Evolutionary conservation across 495 filamentous ascomycete genomes (phyloP), one percentile per base, ranked within the genome.

Genomic region (Terfezia boudieri): DNA sequence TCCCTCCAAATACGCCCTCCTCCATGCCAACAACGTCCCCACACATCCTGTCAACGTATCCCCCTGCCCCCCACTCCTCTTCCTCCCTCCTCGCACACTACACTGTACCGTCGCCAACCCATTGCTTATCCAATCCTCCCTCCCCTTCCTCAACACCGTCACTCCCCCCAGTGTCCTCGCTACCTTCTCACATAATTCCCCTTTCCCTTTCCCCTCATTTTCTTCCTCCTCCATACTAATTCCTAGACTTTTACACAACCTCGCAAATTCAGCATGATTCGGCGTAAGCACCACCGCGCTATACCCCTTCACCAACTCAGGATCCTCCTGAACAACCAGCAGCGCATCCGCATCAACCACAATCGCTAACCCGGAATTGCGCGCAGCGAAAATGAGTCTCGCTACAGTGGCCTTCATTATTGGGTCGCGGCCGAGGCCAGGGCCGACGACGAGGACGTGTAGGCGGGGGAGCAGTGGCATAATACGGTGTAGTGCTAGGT

Each of bases 341-440:
- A 98, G 69, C 6, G 86, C 90, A 68, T 98, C 90, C 6, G 90
- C 90, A 66, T 98, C 90, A 9, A 98, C 69, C 49, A 98, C 84
- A 55, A 95, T 80, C 1, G 86, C 83, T 58, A 94, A 79, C 2
- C 74, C 72, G 53, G 68, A 67, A 58, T 82, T 77, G 49, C 81
- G 74, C 12, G 92, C 90, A 50, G 82, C 87, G 56, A 74, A 74
- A 57, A 98, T 83, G 26, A 96, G 81, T 37, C 74, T 72, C 12
- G 76, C 79, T 56, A 84, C 85, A 0, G 86, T 90, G 49, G 88
- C 81, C 53, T 92, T 86, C 76, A 95, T 94, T 9, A 94, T 72
- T 17, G 75, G 72, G 64, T 98, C 92, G 20, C 90, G 77, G 35
- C 90, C 90, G 4, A 98, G 75, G 0, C 90, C 90, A 6, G 92